Evolutionary conservation across 257 asterid genomes (phyloP).

Genomic region (Misopates orontium): DNA sequence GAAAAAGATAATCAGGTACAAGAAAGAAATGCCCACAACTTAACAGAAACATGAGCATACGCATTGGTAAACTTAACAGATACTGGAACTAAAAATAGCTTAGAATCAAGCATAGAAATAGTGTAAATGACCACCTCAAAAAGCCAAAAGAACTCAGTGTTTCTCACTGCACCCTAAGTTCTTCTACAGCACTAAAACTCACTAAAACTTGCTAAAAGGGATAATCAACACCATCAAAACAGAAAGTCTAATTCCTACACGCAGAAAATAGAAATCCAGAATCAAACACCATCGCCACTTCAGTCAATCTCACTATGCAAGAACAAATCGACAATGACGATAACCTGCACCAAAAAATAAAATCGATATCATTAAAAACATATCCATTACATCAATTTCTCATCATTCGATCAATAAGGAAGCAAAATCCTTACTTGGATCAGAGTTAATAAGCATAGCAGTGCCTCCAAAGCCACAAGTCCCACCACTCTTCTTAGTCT

Average conservation of each 20-base stretch:
- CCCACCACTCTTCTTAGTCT: conserved; percentile 67
- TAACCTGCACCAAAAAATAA: conserved; percentile 57
- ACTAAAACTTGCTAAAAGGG: not conserved
- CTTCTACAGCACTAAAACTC: conserved; percentile 15
- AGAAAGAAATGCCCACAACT: too few species aligned
- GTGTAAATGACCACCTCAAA: conserved; percentile 3
- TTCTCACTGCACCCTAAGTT: conserved; percentile 23
- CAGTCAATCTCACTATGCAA: conserved; percentile 35
- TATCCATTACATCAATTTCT: not conserved
- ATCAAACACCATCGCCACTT: conserved; percentile 15
- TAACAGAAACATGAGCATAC: not conserved
- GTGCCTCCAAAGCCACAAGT: conserved; percentile 90
- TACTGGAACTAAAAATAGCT: not conserved
- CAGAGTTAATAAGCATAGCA: conserved; percentile 79
- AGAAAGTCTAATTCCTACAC: conserved; percentile 14
- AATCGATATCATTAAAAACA: not conserved
- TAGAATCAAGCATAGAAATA: conserved; percentile 1
- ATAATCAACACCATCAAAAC: not conserved
- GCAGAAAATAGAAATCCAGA: conserved; percentile 1
- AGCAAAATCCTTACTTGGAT: conserved; percentile 63
- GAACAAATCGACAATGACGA: conserved; percentile 62
- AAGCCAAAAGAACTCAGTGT: not conserved
- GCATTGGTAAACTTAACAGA: not conserved
- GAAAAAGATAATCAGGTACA: not conserved
- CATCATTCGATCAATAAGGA: not conserved